Base-by-base conservation (phyloP, 164 flowering plant species). In the Tinospora cordifolia region DNA sequence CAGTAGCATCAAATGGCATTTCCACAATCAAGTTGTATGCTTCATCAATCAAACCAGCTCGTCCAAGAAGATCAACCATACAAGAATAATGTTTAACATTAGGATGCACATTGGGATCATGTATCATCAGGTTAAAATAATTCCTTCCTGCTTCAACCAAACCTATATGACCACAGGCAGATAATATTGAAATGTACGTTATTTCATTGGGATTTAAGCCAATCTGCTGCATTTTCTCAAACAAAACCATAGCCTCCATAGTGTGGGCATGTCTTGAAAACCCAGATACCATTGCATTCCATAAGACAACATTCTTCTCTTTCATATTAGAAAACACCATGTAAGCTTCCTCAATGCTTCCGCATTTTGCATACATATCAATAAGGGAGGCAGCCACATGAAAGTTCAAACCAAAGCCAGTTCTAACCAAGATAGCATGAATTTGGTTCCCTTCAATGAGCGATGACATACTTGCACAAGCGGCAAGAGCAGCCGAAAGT, bases 321-420 rank as follows among this genome's bases (percentile, higher is more conserved):
- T 81, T 80, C 8, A 74, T 72, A 66, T 63, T 69, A 14, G 81
- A 73, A 79, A 89, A 92, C 19, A 82, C 83, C 39, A 38, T 14
- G 63, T 87, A 86, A 57, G 97, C 88, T 67, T 92, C 89, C 67
- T 73, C 74, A 41, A 92, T 76, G 67, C 77, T 69, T 62, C 97
- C 92, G 57, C 92, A 89, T 81, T 86, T 92, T 0, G 92, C 87
- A 79, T 94, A 94, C 95, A 94, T 82, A 62, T 94, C 95, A 38
- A 86, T 69, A n/a, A 91, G 90, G 73, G 96, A 84, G 62, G 93
- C 85, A 26, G 80, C 76, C 54, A 88, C 84, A 69, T 76, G 87
- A 24, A 79, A 14, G 65, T 88, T 85, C 19, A 82, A 72, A 67
- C 63, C 75, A 74, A 85, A 82, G 60, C 96, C 95, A 39, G 78